These are phyloP conservation scores for Symmetrospora coprosmae DNA, from an alignment of 768 basidiomycete genomes.

Conservation along the genomic window DNA sequence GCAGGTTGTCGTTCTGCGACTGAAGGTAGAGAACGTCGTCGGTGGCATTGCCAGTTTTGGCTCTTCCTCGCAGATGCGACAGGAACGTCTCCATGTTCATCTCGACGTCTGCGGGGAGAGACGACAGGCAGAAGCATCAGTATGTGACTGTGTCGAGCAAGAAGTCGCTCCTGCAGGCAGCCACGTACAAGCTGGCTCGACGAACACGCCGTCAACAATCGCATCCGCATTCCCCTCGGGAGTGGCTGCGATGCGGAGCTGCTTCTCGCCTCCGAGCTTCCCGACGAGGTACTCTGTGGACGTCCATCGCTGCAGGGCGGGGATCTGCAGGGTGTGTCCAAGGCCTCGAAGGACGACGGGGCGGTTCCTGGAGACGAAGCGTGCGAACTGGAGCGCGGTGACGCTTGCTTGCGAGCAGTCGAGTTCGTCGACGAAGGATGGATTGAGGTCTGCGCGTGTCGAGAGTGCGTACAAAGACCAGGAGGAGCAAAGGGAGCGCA, in stretches of 20 bases:
- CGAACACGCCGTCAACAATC: not conserved
- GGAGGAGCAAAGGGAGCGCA: not conserved
- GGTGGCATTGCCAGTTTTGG: no score
- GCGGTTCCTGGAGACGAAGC: conserved; percentile 9
- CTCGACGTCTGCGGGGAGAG: not conserved
- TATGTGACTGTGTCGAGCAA: no score
- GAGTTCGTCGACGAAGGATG: conserved; percentile 9
- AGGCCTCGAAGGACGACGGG: conserved; percentile 7
- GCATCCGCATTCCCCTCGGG: conserved; percentile 15
- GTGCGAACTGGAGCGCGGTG: not conserved
- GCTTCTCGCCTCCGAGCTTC: not conserved
- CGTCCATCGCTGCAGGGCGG: conserved; percentile 2
- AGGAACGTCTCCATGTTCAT: conserved; percentile 5
- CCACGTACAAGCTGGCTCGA: conserved; percentile 6
- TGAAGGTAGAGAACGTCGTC: conserved; percentile 13
- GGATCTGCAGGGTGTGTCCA: not conserved
- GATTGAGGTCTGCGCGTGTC: conserved; percentile 1
- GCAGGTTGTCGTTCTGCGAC: conserved; percentile 19
- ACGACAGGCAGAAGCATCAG: no score
- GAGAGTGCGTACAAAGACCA: not conserved
- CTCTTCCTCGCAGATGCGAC: not conserved
- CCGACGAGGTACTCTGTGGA: not conserved
- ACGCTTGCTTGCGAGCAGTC: not conserved
- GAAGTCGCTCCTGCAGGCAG: not conserved
- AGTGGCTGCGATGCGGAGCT: conserved; percentile 7